Conservation (phyloP, 2,329 filamentous ascomycete species). For the Leptographium procerum region DNA sequence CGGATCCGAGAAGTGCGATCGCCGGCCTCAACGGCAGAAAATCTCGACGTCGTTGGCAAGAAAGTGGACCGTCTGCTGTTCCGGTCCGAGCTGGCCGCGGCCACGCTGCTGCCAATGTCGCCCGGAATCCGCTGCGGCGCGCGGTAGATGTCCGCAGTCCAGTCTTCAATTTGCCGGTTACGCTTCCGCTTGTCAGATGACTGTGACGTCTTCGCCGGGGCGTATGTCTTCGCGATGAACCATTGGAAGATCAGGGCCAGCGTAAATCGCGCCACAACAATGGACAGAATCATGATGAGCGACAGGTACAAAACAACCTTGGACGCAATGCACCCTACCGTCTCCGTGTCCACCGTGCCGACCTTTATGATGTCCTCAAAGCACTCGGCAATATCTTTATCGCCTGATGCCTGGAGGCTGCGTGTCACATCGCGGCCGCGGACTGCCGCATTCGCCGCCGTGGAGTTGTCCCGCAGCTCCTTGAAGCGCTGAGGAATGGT, state of each 20-base stretch:
- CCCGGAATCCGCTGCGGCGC: conserved; percentile 72
- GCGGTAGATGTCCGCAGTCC: conserved; percentile 94
- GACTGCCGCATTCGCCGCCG: conserved; percentile 48
- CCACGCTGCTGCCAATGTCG: conserved; percentile 55
- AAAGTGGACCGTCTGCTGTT: conserved; percentile 77
- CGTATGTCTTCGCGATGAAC: conserved; percentile 84
- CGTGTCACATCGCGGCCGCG: conserved; percentile 83
- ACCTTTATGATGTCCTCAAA: conserved; percentile 92
- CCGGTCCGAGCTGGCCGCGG: conserved; percentile 47
- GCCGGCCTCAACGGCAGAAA: conserved; percentile 78
- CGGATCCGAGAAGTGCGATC: conserved; percentile 44
- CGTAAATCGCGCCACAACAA: conserved; percentile 78
- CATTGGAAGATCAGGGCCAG: conserved; percentile 89
- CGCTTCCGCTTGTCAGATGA: conserved; percentile 71
- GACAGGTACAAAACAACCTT: conserved; percentile 95
- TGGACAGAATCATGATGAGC: conserved; percentile 78
- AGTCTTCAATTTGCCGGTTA: conserved; percentile 91
- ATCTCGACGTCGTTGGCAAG: conserved; percentile 85
- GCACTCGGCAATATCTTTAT: conserved; percentile 77
- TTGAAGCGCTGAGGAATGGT: conserved; percentile 66
- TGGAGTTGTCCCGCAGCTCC: conserved; percentile 58
- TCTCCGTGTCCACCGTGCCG: conserved; percentile 89
- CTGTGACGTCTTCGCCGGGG: conserved; percentile 74
- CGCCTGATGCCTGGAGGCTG: conserved; percentile 63
- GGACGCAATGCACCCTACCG: conserved; percentile 92